Base-by-base conservation (phyloP, 2,329 filamentous ascomycete genomes). In the Cordyceps cateniannulata region DNA sequence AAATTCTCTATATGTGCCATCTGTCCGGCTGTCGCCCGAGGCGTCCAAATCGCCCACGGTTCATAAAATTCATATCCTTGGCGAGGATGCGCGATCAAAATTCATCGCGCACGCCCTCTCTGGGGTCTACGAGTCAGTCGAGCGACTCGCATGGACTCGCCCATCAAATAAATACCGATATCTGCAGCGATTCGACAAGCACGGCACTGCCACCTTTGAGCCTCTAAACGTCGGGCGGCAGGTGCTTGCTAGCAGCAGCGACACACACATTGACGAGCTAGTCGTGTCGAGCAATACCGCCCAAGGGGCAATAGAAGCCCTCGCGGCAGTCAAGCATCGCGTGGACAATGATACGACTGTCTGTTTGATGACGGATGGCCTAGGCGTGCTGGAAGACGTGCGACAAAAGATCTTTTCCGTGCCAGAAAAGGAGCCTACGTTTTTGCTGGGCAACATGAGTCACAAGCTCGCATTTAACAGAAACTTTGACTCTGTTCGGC, bases 371-470 rank as follows among this genome's bases (percentile, higher is more conserved):
- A 88, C 91, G 61, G 90, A 93, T 64, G 91, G 93, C 1, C 84
- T 98, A 73, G 93, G 95, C 0, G 77, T 91, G 1, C 79, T 91
- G n/a, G 92, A 98, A 53, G 82, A 86, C 53, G 80, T 97, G 45
- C 91, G 91, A 67, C 74, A 81, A 38, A 73, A 81, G 12, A 72
- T 96, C 29, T 97, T 96, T 66, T 81, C 84, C 0, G 82, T 93
- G 63, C 79, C 83, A 0, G 71, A 75, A 1, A 78, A 76, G 0
- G 82, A 89, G 27, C 95, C 95, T 2, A 85, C 84, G 60, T 96
- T 96, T 67, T 79, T 97, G 62, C 71, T 92, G 29, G 91, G 90
- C 9, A 79, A 85, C 61, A 77, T 81, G 71, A 76, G 72, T n/a
- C 76, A 82, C 62, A 72, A 75, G 0, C 63, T 87, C 4, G 73